Evolutionary conservation across 148 eudicot genomes (phyloP), one percentile per base, ranked within the genome.

Genomic region (Selenicereus undatus): DNA sequence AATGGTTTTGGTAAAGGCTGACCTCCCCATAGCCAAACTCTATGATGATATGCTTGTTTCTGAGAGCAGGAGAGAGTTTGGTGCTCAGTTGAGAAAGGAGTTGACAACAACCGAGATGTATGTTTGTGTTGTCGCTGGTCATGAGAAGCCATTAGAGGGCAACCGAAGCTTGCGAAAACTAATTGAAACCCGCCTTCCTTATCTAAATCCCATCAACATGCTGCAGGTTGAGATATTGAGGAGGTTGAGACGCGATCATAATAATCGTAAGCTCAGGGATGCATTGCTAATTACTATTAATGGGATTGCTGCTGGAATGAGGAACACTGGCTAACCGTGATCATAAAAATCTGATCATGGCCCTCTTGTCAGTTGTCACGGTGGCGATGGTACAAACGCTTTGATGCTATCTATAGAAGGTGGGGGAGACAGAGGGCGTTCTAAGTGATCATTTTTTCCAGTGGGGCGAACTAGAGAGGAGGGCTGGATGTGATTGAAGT

Each of bases 301-400:
- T 75, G 98, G 98, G 22, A 93, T 94, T 76, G 97, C 98, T 81
- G 91, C 98, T 83, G 97, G 98, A 76, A 94, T 94, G 98, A 91
- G 92, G 86, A 94, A 94, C 86, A 94, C 98, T 5, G 98, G 98
- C 81, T 94, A 81, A 81, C 52, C 71, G 27, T 64, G 65, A 18
- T 12, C 2, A n/a, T n/a, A n/a, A n/a, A n/a, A n/a, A n/a, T n/a
- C n/a, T n/a, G n/a, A n/a, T n/a, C n/a, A n/a, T n/a, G n/a, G n/a
- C n/a, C n/a, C n/a, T n/a, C n/a, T n/a, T n/a, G n/a, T n/a, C n/a
- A n/a, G n/a, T n/a, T n/a, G n/a, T n/a, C n/a, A n/a, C n/a, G n/a
- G n/a, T n/a, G n/a, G n/a, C n/a, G n/a, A n/a, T n/a, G n/a, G n/a
- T n/a, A n/a, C n/a, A n/a, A n/a, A n/a, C n/a, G n/a, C n/a, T n/a